Conservation (phyloP, 345 rosid genomes). For the Lenwebbia sp. region DNA sequence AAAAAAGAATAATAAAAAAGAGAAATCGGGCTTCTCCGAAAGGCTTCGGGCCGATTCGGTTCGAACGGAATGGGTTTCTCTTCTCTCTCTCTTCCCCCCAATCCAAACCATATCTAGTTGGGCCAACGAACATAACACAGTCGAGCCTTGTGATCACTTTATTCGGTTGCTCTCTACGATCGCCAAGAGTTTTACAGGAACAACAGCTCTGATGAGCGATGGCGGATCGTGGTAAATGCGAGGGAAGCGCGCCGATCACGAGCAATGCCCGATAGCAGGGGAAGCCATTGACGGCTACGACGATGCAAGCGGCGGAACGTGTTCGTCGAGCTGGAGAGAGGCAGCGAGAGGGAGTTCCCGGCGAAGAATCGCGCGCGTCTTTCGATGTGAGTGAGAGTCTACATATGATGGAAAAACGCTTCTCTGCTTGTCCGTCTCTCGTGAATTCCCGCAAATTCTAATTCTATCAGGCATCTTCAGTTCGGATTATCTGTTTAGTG, state of each 20-base stretch:
- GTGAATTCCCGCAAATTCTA: background rate
- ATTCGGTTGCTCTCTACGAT: background rate
- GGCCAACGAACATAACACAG: background rate
- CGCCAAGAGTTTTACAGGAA: background rate
- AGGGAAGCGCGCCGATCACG: background rate
- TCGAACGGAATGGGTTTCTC: background rate
- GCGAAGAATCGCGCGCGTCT: background rate
- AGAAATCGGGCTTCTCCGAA: background rate
- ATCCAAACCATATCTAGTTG: background rate
- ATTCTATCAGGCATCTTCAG: background rate
- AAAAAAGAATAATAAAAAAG: background rate
- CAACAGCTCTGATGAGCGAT: background rate
- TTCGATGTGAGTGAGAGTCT: background rate
- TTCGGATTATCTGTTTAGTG: background rate
- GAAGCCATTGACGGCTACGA: background rate
- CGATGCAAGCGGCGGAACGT: background rate
- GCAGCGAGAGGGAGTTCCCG: background rate
- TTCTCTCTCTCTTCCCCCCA: too few species aligned
- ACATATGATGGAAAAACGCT: background rate
- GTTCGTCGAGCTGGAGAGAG: background rate
- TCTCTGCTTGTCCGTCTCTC: background rate
- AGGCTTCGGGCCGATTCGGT: background rate
- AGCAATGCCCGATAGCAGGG: background rate
- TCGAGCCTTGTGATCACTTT: background rate
- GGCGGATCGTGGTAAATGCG: background rate